Evolutionary conservation across 2,329 filamentous ascomycete genomes (phyloP).

Genomic region (Verticillium albo-atrum): DNA sequence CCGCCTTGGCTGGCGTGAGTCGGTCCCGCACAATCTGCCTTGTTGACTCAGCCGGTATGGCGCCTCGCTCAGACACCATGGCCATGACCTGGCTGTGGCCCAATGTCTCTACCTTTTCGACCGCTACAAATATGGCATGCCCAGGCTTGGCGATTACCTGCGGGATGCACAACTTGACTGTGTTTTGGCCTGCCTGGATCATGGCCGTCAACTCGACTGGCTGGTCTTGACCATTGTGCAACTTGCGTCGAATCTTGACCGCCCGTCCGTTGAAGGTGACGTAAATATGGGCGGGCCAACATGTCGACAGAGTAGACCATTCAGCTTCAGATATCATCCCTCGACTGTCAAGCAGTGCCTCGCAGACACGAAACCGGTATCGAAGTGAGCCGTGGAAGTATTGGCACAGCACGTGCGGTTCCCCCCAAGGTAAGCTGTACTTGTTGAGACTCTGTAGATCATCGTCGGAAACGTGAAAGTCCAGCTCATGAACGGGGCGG

Average conservation of each 20-base stretch:
- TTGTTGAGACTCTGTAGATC: constrained; percentile 19
- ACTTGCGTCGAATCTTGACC: constrained; percentile 58
- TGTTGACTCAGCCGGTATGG: constrained; percentile 43
- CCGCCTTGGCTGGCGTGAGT: constrained; percentile 25
- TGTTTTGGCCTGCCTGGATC: constrained; percentile 57
- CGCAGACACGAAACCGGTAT: constrained; percentile 66
- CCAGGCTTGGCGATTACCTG: constrained; percentile 8
- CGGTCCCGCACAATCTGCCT: constrained; percentile 51
- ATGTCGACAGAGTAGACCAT: constrained; percentile 61
- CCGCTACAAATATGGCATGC: constrained; percentile 55
- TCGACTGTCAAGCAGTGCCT: constrained; percentile 11
- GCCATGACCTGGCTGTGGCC: constrained; percentile 38
- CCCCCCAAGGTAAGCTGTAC: constrained; percentile 19
- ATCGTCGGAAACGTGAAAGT: constrained; percentile 39
- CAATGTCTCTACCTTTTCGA: constrained; percentile 64
- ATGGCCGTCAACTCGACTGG: constrained; percentile 68
- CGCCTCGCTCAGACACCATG: constrained; percentile 28
- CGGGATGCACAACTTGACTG: constrained; percentile 47
- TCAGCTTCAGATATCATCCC: constrained; percentile 33
- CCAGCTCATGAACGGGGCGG: constrained; percentile 34
- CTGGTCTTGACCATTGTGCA: constrained; percentile 70
- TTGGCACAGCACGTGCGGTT: constrained; percentile 28
- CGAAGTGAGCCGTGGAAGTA: constrained; percentile 50
- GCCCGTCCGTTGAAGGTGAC: constrained; percentile 61
- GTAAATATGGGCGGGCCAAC: constrained; percentile 69